Base-by-base conservation (phyloP, 345 rosid genomes). In the Pelargonium nanum region DNA sequence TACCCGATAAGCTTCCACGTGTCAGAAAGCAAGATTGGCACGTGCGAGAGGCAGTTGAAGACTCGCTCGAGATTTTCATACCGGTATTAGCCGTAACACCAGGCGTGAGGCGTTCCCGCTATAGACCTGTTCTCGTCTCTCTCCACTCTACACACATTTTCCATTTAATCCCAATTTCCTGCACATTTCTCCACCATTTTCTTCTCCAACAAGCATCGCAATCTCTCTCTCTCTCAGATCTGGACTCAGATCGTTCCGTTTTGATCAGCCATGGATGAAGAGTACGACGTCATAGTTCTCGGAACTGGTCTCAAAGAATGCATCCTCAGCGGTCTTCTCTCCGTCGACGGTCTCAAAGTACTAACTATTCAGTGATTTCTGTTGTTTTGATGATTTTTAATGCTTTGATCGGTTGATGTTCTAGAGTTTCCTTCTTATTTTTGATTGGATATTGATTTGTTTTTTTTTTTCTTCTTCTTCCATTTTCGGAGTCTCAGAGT, bases 301-400 rank as follows among this genome's bases (percentile, higher is more conserved):
- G 98, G 95, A 54, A 92, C 91, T 5, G 95, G 95, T 61, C 95
- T 89, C 61, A 92, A 92, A 70, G 91, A 92, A 71, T 92, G 98
- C 78, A 92, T 92, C 70, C 96, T 86, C 72, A 86, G 96, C 9
- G 98, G 98, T 5, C 90, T 93, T 44, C 89, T 93, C 71, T 93
- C 93, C 23, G 96, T 86, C 45, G 81, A 86, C 76, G 98, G 96
- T 48, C 96, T 87, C 85, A 93, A 89, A 83, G 95, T 86, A 60
- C 34, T 9, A 5, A 24, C 52, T 26, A 19, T 23, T 54, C 2
- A n/a, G n/a, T n/a, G 48, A 40, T 40, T 40, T 40, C 48, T 17
- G 2, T 40, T 3, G 2, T 40, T 12, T 40, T 40, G 15, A 40
- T 40, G 48, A 40, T 2, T 40, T 40, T 40, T 12, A 9, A 17